Evolutionary conservation across 208 protist genomes (phyloP).

Genomic region (Acanthamoeba healyi): DNA sequence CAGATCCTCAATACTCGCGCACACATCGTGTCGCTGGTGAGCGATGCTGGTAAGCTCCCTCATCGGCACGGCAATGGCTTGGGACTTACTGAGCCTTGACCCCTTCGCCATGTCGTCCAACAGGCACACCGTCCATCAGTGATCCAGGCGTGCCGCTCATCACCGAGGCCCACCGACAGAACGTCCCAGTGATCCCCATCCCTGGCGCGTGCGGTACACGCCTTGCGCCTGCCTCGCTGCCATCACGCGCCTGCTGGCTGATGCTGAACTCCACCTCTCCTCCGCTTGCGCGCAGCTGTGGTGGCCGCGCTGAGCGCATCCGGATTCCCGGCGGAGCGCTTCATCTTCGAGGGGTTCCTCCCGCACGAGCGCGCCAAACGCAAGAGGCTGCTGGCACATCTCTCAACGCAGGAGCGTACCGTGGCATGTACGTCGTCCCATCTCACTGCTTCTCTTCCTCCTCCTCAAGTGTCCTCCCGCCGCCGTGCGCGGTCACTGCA

Average conservation of each 20-base stretch:
- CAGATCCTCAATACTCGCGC: background rate
- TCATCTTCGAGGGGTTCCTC: conserved; percentile 67
- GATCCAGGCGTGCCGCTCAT: conserved; percentile 44
- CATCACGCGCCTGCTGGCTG: background rate
- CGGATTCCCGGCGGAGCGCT: conserved; percentile 34
- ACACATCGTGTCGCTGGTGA: conserved; percentile 57
- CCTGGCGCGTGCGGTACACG: conserved; percentile 48
- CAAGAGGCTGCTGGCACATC: background rate
- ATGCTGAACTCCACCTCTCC: background rate
- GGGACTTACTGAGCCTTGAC: background rate
- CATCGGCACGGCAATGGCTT: background rate
- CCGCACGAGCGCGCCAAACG: background rate
- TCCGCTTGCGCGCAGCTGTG: conserved; percentile 23
- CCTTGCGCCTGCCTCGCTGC: background rate
- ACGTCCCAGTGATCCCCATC: conserved; percentile 39
- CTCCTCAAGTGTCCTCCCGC: background rate
- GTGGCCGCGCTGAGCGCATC: conserved; percentile 55
- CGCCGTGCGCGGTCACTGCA: too few relatives aligned
- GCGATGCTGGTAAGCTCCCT: conserved; percentile 45
- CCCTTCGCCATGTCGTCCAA: too few relatives aligned
- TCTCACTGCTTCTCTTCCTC: background rate
- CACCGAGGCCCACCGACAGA: conserved; percentile 24
- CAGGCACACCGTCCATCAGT: conserved; percentile 58
- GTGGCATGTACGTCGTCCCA: conserved; percentile 6
- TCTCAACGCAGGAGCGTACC: conserved; percentile 4